Evolutionary conservation across 2,329 filamentous ascomycete genomes (phyloP), one percentile per base, ranked within the genome.

Genomic region (Dactylellina leptospora): DNA sequence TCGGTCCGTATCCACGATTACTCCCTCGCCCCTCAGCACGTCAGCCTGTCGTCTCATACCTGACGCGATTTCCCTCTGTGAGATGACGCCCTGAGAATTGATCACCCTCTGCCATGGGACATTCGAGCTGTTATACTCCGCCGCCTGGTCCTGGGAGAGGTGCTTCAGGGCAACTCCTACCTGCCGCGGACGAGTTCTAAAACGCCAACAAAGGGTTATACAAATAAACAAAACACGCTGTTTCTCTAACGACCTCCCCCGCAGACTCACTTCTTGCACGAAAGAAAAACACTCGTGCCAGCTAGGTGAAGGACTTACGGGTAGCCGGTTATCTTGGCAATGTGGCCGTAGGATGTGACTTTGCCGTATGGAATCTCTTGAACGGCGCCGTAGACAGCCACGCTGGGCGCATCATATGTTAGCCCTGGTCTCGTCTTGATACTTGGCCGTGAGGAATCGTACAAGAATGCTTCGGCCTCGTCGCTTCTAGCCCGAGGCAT

Each of bases 61-160:
- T 13, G 77, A 78, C 3, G 78, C 77, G 27, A 79, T 74, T 28
- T 76, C 75, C 66, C 93, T 86, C 5, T 90, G 90, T 45, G 92
- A 96, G 75, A 97, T 96, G 69, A 87, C 66, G 83, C 20, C 93
- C 93, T 80, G 90, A 11, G 91, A 82, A 79, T 93, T 96, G 78
- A 97, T 90, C 70, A 97, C 91, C 66, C 95, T 84, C 82, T 97
- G 93, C 93, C 93, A 97, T 0, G 93, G 93, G 2, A 97, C 93
- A 75, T 89, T 97, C 22, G 82, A 83, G 69, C 85, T 83, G 79
- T 96, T 89, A 81, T 89, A 96, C 61, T 78, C 75, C 0, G 81
- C 79, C 0, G 82, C 76, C 64, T 85, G 83, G 4, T 81, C 78
- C 10, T 77, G 73, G 0, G 92, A 86, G 10, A 97, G 86, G 78